A percentile compares a stretch with the other conserved stretches of the same genome.
Conservation (phyloP, 768 basidiomycete species). For the Trametes cubensis region DNA sequence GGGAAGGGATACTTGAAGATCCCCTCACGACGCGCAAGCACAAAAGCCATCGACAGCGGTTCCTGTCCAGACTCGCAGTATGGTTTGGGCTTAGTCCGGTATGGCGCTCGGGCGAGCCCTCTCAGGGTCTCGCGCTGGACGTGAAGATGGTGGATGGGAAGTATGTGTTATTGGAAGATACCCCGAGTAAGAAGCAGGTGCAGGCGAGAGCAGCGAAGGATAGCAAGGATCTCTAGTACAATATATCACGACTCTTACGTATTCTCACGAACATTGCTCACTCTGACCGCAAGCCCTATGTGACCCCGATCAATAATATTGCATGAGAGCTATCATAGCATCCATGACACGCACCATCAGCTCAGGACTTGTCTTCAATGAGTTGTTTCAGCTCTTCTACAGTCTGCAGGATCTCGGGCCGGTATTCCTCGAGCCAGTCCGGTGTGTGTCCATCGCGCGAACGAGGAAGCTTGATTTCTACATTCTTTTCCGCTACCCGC, state of each 20-base stretch:
- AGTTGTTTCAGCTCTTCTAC: constrained; percentile 25
- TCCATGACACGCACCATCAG: no score
- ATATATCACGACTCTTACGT: constrained; percentile 6
- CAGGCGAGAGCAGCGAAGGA: not conserved
- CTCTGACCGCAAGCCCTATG: not conserved
- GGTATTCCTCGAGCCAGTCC: constrained; percentile 27
- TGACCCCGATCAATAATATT: not conserved
- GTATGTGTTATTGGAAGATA: constrained; percentile 50
- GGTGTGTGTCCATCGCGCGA: constrained; percentile 20
- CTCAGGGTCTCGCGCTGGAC: constrained; percentile 63
- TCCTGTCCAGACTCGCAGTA: constrained; percentile 57
- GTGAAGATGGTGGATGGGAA: constrained; percentile 57
- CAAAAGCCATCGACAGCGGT: constrained; percentile 40
- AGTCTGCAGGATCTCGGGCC: constrained; percentile 18
- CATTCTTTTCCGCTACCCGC: constrained; percentile 22
- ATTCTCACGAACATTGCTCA: not conserved
- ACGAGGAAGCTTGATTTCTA: constrained; percentile 25
- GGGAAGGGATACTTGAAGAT: constrained; percentile 70
- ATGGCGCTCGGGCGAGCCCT: constrained; percentile 55
- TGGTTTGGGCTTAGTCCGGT: constrained; percentile 72
- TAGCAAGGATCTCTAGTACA: not conserved
- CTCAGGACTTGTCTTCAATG: not conserved
- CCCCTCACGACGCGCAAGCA: constrained; percentile 43
- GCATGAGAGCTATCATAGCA: not conserved
- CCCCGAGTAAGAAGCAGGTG: not conserved